A percentile compares a stretch with the other conserved stretches of the same genome.
phyloP scores from a whole-genome alignment of 129 eudicot species.

The Scalesia atractyloides region DNA sequence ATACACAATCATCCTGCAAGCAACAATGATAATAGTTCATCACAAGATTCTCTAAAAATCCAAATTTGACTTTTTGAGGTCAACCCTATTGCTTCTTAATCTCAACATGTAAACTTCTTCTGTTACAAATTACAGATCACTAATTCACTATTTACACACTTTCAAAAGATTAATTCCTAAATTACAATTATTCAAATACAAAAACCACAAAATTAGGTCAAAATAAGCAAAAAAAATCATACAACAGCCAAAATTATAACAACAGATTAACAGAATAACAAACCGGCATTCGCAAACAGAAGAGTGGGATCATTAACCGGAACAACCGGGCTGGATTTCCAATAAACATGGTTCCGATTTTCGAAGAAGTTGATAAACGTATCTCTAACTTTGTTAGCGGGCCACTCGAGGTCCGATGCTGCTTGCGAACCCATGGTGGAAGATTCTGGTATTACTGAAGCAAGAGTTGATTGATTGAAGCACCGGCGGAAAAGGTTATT shows the following conservation, averaged over 20 bases:
- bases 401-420: conserved; percentile 63
- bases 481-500: neutral
- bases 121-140: too few species aligned
- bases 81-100: too few species aligned
- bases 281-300: conserved; percentile 94
- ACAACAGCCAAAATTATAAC: neutral
- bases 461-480: conserved; percentile 21
- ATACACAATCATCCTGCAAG: neutral
- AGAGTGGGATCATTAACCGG: conserved; percentile 94
- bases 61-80: too few species aligned
- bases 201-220: neutral
- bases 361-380: conserved; percentile 66
- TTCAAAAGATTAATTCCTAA: neutral
- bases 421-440: conserved; percentile 54
- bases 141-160: too few species aligned
- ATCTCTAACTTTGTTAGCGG: conserved; percentile 71
- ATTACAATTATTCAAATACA: neutral
- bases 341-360: conserved; percentile 50
- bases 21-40: neutral
- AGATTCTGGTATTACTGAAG: neutral
- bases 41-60: too few species aligned
- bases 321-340: conserved; percentile 97
- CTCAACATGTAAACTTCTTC: too few species aligned
- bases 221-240: neutral
- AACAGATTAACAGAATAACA: conserved; percentile 1